Evolutionary conservation across 2,329 filamentous ascomycete species (phyloP).

Genomic region (Hortaea werneckii): DNA sequence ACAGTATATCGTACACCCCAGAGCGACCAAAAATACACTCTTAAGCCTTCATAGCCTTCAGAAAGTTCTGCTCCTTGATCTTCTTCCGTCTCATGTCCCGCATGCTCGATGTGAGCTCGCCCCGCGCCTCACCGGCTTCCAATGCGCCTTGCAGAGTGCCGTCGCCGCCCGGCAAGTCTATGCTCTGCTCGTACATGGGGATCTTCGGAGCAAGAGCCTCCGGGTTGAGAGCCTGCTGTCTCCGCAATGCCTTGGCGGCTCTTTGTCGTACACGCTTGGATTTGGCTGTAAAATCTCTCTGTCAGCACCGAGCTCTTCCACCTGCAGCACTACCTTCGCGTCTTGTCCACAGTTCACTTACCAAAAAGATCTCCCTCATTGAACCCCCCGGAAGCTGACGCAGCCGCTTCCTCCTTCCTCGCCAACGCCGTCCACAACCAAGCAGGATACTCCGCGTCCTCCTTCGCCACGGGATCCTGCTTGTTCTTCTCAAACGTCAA

Average conservation of each 20-base stretch:
- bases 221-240: constrained; percentile 54
- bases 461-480: constrained; percentile 60
- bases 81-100: constrained; percentile 61
- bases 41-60: constrained; percentile 35
- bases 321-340: background rate
- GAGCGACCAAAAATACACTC: background rate
- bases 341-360: constrained; percentile 36
- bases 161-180: constrained; percentile 56
- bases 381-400: constrained; percentile 31
- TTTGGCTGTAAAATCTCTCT: constrained; percentile 49
- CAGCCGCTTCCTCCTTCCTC: constrained; percentile 45
- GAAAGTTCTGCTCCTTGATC: constrained; percentile 81
- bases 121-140: constrained; percentile 42
- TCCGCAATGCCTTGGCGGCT: constrained; percentile 57
- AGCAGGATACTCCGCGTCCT: constrained; percentile 65
- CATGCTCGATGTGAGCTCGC: constrained; percentile 60
- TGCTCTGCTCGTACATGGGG: constrained; percentile 64
- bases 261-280: constrained; percentile 69
- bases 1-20: too few species aligned
- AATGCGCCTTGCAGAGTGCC: constrained; percentile 38
- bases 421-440: constrained; percentile 71
- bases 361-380: constrained; percentile 67
- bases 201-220: constrained; percentile 54
- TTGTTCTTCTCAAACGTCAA: constrained; percentile 69
- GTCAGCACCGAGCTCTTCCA: background rate